Evolutionary conservation across 306 rosid genomes (phyloP), one percentile per base, ranked within the genome.

Genomic region (Argentina anserina): DNA sequence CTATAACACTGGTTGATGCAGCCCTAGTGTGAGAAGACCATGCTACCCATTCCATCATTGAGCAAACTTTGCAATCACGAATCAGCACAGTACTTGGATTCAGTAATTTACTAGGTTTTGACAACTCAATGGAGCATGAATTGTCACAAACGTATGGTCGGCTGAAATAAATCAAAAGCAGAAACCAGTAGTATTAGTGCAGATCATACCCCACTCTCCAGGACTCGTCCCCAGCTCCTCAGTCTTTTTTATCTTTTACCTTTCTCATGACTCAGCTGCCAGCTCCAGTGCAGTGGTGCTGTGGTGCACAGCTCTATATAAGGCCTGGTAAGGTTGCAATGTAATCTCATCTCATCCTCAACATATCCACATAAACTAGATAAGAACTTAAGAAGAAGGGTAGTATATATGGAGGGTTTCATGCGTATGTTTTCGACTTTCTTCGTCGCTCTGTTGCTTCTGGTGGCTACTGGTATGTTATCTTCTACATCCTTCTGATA

Each of bases 381-480:
- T 12, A 58, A 56, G 29, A 53, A 9, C 13, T 7, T 39, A 41
- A 55, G 3, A 52, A 55, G 1, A 15, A 17, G 25, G 52, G 10
- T 33, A 56, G 7, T 46, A 34, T 7, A 53, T 17, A 88, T 88
- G 90, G 83, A 80, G 47, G 86, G 82, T n/a, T 82, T 80, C 20
- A 1, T 75, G 79, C 75, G 74, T 70, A 12, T 72, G n/a, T 67
- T 81, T 75, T 79, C 90, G 56, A 63, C 85, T 61, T 52, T 78
- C 13, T 79, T 86, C 60, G 28, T 88, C 75, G 42, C 85, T 18
- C 58, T 84, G 28, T 63, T 89, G 21, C 85, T 89, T 56, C 77
- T 89, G 0, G 63, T 82, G 15, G 87, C 94, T 75, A 79, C 86
- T 4, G 90, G 90, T 88, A 26, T 5, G 2, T 53, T 49, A 36